Conservation (phyloP, 495 filamentous ascomycete genomes). For the Talaromyces liani region DNA sequence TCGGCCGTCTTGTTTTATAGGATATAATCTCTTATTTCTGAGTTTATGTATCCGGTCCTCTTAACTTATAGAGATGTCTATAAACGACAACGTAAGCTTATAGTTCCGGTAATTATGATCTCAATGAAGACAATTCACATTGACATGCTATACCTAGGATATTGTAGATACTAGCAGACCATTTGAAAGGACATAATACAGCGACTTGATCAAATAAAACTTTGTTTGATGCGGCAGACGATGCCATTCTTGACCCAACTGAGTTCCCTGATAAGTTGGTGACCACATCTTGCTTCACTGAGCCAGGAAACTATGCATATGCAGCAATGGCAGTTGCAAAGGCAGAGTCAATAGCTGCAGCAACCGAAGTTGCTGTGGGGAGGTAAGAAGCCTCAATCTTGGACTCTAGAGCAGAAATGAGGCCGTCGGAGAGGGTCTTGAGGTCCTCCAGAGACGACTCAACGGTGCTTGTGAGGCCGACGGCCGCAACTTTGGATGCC, state of each 20-base stretch:
- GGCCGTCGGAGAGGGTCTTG: not conserved
- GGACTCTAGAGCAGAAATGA: constrained; percentile 1
- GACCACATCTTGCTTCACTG: not conserved
- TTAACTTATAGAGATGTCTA: too few species aligned
- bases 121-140: not conserved
- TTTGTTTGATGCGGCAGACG: not conserved
- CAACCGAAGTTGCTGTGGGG: not conserved
- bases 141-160: not conserved
- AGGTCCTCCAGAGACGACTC: not conserved
- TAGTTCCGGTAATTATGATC: too few species aligned
- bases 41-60: too few species aligned
- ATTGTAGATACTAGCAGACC: not conserved
- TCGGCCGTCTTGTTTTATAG: too few species aligned
- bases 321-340: constrained; percentile 6
- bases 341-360: constrained; percentile 5
- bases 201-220: not conserved
- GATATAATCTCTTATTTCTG: too few species aligned
- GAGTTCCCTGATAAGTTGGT: not conserved
- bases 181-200: not conserved
- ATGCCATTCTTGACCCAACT: not conserved
- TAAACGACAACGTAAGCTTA: too few species aligned
- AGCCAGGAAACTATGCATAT: not conserved
- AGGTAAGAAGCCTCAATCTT: not conserved
- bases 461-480: constrained; percentile 3
- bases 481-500: not conserved